These are phyloP conservation scores for Novymonas esmeraldas DNA, from an alignment of 208 protist genomes.

Conservation along the genomic window DNA sequence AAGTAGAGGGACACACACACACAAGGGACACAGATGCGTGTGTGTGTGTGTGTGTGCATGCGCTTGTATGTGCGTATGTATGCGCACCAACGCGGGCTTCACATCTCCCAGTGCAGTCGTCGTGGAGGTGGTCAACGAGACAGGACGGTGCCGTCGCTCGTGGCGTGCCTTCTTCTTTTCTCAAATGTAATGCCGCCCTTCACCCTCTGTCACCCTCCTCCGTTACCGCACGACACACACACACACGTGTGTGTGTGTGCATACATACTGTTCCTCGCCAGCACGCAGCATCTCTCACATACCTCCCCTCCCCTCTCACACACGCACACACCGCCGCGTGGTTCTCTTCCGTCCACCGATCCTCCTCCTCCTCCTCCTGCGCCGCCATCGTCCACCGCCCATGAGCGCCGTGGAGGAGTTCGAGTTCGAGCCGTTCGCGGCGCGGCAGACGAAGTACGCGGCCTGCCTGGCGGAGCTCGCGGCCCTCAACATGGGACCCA, in stretches of 20 bases:
- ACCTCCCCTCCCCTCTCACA: not conserved
- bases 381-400: not conserved
- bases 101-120: not conserved
- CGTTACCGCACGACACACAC: too few species aligned
- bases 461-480: slow-evolving; percentile 30
- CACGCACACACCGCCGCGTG: not conserved
- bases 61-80: not conserved
- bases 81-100: not conserved
- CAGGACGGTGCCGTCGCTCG: too few species aligned
- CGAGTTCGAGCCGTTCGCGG: slow-evolving; percentile 38
- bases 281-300: not conserved
- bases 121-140: too few species aligned
- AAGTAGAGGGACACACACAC: too few species aligned
- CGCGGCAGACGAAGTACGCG: slow-evolving; percentile 39
- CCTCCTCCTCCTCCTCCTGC: not conserved
- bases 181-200: too few species aligned
- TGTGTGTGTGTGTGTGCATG: slow-evolving; percentile 3
- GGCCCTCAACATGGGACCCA: slow-evolving; percentile 31
- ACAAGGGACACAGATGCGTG: too few species aligned
- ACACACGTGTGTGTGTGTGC: too few species aligned
- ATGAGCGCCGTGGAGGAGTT: slow-evolving; percentile 28
- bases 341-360: not conserved
- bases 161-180: too few species aligned
- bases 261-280: too few species aligned
- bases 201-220: too few species aligned